Base-by-base conservation (phyloP, 805 yeast species). In the Wickerhamiella shivajii region DNA sequence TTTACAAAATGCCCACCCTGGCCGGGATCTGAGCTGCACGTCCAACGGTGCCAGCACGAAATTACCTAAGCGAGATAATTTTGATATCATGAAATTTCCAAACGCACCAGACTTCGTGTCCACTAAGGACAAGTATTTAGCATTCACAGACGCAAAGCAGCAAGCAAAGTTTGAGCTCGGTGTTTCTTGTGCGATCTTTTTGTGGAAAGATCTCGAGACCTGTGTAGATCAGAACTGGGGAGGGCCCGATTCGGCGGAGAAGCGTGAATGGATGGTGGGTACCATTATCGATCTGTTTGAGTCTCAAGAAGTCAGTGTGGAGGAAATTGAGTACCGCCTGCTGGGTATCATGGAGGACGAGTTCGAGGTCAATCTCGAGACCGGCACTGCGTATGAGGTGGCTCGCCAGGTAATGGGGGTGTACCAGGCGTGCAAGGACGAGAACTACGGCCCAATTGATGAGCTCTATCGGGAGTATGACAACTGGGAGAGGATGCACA, bases 211-310 rank as follows among this genome's bases (percentile, higher is more conserved):
- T 16, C 60, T 90, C 33, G 66, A 69, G 29, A 77, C 79, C 1
- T 98, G 98, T 0, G 97, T 90, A 7, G 92, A 72, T 5, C 83
- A 80, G 52, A 62, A 66, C 19, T 90, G 98, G 97, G 99, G 98
- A 39, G 99, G 98, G 1, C 74, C 94, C 10, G 78, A 80, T 22
- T 76, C 93, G 10, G 71, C 67, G 1, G 96, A 80, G 24, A 90
- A 90, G 55, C 67, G 99, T 50, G 98, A 90, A 53, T 90, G 98
- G 98, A 67, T 87, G 42, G 71, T 80, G 4, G 92, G 81, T 4
- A 60, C 80, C 10, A 70, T 87, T 2, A 68, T 84, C 18, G 96
- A 83, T 22, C 62, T 84, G 34, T 90, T 87, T 50, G 63, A 57
- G 27, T 60, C 61, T 29, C 67, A 62, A 32, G 64, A 69, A 4